phyloP scores from a whole-genome alignment of 139 green algal genomes.

The Raphidocelis subcapitata region DNA sequence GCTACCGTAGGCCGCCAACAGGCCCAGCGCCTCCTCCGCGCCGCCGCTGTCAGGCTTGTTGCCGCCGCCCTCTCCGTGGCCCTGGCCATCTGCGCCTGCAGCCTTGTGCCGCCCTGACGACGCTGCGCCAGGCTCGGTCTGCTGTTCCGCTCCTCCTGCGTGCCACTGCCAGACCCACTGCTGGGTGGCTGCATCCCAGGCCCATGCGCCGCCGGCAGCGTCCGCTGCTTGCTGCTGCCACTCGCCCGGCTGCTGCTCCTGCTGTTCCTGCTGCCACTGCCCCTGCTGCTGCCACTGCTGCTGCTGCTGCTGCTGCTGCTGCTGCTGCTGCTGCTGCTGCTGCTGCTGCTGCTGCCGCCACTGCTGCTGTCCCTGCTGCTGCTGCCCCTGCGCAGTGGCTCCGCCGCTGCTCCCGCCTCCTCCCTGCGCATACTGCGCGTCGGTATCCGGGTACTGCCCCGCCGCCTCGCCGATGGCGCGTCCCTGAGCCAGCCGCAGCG shows the following conservation, averaged over 20 bases:
- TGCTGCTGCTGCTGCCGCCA: neutral
- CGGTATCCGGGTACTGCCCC: conserved; percentile 8
- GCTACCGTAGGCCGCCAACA: conserved; percentile 24
- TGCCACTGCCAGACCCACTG: too few species aligned
- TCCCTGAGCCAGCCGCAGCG: conserved; percentile 31
- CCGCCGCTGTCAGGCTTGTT: neutral
- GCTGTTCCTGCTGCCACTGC: neutral
- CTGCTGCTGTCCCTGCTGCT: conserved; percentile 4
- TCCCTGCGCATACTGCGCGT: conserved; percentile 8
- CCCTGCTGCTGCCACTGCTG: neutral
- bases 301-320: neutral
- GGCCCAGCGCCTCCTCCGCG: neutral
- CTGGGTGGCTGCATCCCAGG: too few species aligned
- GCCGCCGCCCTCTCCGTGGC: too few species aligned
- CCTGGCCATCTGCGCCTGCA: too few species aligned
- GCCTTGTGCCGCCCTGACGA: too few species aligned
- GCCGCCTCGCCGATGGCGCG: conserved; percentile 22
- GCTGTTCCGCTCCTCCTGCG: too few species aligned
- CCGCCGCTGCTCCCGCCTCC: too few species aligned
- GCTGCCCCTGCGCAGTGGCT: too few species aligned
- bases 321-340: neutral
- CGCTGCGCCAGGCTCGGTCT: too few species aligned
- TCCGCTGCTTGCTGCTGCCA: neutral
- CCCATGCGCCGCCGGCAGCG: neutral
- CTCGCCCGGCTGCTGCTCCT: neutral